Base-by-base conservation (phyloP, 495 filamentous ascomycete genomes). In the Xylaria cubensis region DNA sequence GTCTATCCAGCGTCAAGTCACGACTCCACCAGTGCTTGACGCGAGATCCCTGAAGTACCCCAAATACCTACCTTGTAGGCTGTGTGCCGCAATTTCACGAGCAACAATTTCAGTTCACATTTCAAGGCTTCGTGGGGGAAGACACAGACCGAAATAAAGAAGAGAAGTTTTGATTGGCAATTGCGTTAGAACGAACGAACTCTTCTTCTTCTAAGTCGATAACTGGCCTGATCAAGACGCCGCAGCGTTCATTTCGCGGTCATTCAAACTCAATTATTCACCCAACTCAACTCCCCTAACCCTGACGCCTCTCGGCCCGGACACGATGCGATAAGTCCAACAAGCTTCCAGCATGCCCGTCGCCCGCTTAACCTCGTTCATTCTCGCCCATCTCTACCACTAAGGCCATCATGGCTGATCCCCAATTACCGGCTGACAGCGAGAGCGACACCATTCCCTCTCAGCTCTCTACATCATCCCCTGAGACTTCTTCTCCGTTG, bases 261-360 rank as follows among this genome's bases (percentile, higher is more conserved):
- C 53, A 15, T 46, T 44, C 41, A 7, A 36, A 29, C 53, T 26
- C 50, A 5, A 24, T 24, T 32, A 29, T 29, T 51, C 13, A 58
- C 58, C 19, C 39, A 4, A 29, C 24, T 39, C 0, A 34, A 69
- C 53, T 1, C 39, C 39, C 62, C 62, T 63, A 36, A 24, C 36
- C 32, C 59, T 24, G 36, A 63, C 29, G 19, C 17, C 21, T 3
- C 46, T 3, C 46, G 26, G 10, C 48, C 50, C 10, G n/a, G 50
- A 55, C 59, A 64, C 39, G 24, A 62, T 71, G 36, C 58, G n/a
- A 42, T 70, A 50, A 44, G 26, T 61, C 9, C 32, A 13, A 29
- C 46, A 50, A 53, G 51, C 15, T 32, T 41, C 56, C 75, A 76
- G 74, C 73, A 79, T 79, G 76, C 73, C 77, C 70, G 74, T 78